Evolutionary conservation across 768 basidiomycete genomes (phyloP).

Genomic region (Harrya chromipes): DNA sequence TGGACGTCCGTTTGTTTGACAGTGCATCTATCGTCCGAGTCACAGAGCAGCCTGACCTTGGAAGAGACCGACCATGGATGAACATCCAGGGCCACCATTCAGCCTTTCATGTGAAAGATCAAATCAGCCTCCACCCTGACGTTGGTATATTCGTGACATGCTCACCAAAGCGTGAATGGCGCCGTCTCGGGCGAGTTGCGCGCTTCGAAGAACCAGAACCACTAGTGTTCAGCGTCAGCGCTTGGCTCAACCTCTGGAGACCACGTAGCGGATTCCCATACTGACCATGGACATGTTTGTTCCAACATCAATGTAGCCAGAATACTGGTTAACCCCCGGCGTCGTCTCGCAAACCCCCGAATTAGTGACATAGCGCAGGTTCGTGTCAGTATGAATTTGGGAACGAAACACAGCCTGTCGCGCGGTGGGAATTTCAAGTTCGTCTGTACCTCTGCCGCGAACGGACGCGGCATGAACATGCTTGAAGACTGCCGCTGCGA

Average conservation of each 20-base stretch:
- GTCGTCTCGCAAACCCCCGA: constrained; percentile 69
- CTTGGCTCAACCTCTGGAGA: neutral
- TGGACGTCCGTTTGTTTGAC: neutral
- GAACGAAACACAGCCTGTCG: constrained; percentile 11
- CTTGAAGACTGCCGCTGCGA: no score
- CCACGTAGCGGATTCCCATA: neutral
- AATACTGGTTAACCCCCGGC: constrained; percentile 54
- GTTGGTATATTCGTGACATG: neutral
- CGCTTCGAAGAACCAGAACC: constrained; percentile 76
- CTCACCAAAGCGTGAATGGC: constrained; percentile 63
- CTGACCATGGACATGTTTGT: constrained; percentile 57
- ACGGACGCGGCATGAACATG: no score
- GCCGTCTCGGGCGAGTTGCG: constrained; percentile 56
- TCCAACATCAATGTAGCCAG: constrained; percentile 60
- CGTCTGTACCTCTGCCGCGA: no score
- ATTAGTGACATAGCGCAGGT: constrained; percentile 49
- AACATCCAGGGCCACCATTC: constrained; percentile 62
- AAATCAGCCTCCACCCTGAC: neutral
- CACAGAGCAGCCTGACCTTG: constrained; percentile 39
- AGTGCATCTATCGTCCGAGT: neutral
- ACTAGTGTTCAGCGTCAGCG: constrained; percentile 35
- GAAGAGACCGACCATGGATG: constrained; percentile 64
- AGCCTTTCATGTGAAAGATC: constrained; percentile 33
- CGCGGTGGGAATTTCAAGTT: neutral
- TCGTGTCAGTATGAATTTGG: constrained; percentile 19